These are phyloP conservation scores for Penicillium crystallinum DNA, from an alignment of 495 filamentous ascomycete species.

Conservation along the genomic window DNA sequence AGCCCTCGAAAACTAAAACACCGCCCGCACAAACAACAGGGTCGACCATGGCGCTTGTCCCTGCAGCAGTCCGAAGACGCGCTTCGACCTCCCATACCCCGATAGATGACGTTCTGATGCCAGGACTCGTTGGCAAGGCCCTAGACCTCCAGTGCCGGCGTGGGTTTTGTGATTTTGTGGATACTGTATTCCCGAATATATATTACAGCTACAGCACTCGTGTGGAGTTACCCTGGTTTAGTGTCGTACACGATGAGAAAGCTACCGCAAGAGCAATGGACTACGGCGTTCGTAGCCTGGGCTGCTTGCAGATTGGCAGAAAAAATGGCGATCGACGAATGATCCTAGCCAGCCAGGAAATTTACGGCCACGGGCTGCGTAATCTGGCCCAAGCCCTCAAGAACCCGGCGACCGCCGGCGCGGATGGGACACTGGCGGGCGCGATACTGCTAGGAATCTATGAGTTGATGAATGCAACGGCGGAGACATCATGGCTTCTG, in stretches of 20 bases:
- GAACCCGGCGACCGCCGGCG: constrained; percentile 9
- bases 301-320: constrained; percentile 15
- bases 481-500: constrained; percentile 26
- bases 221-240: constrained; percentile 18
- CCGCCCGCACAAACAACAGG: background rate
- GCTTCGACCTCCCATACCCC: background rate
- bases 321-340: constrained; percentile 11
- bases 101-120: constrained; percentile 17
- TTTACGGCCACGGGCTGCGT: constrained; percentile 20
- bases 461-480: constrained; percentile 27
- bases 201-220: constrained; percentile 13
- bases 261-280: constrained; percentile 2
- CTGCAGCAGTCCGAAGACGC: background rate
- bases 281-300: constrained; percentile 15
- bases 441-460: constrained; percentile 30
- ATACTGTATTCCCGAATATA: constrained; percentile 12
- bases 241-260: constrained; percentile 13
- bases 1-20: background rate
- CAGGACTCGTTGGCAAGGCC: constrained; percentile 10
- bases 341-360: constrained; percentile 17
- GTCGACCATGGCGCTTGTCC: background rate
- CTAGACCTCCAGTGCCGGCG: constrained; percentile 16
- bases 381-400: constrained; percentile 7
- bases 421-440: constrained; percentile 21
- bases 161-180: constrained; percentile 21